phyloP scores from a whole-genome alignment of 306 rosid species.

The Citrullus mucosospermus region DNA sequence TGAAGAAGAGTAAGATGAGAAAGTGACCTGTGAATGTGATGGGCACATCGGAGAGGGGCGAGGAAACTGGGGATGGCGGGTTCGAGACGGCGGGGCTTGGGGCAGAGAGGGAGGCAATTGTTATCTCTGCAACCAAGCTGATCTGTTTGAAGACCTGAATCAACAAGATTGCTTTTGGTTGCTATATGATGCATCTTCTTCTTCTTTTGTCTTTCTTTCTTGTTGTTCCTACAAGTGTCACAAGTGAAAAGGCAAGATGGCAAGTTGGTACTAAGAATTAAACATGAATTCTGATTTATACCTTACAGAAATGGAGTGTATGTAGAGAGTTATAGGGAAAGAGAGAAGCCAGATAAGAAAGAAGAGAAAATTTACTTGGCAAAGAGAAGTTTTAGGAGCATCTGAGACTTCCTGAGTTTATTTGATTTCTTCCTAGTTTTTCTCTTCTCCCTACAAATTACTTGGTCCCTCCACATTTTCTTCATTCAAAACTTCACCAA shows the following conservation, averaged over 20 bases:
- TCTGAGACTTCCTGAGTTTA: background rate
- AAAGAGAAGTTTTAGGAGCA: constrained; percentile 2
- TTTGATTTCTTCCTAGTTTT: background rate
- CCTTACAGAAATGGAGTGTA: constrained; percentile 18
- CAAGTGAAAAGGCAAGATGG: background rate
- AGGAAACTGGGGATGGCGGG: constrained; percentile 54
- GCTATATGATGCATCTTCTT: constrained; percentile 42
- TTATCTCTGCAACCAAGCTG: constrained; percentile 16
- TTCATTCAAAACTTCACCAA: background rate
- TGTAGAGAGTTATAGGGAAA: constrained; percentile 8
- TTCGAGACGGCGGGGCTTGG: constrained; percentile 46
- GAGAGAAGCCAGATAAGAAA: background rate
- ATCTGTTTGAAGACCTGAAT: constrained; percentile 27
- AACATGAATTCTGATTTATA: constrained; percentile 12
- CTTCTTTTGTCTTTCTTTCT: background rate
- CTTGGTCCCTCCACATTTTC: background rate
- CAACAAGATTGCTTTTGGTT: constrained; percentile 42
- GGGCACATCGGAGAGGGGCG: constrained; percentile 42
- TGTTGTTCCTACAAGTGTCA: background rate
- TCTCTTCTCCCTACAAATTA: constrained; percentile 1
- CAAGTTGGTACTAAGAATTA: background rate
- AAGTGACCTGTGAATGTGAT: constrained; percentile 36
- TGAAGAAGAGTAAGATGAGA: background rate
- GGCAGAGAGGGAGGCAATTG: constrained; percentile 52
- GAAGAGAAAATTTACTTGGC: background rate